phyloP scores from a whole-genome alignment of 441 rosid species.

The Theobroma grandiflorum region DNA sequence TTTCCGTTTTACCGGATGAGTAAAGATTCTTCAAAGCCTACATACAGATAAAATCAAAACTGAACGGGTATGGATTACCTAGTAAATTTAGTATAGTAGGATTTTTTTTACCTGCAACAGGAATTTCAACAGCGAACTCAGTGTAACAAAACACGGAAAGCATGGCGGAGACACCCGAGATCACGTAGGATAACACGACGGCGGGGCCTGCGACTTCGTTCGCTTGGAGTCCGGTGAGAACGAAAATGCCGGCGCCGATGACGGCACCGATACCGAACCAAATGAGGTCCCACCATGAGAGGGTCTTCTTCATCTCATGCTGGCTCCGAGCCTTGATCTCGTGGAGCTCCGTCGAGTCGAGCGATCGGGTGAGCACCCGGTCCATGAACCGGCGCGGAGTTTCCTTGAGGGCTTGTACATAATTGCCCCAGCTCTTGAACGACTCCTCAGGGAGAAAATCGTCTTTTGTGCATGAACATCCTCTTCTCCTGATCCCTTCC shows the following conservation, averaged over 20 bases:
- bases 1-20: neutral
- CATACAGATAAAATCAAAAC: neutral
- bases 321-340: conserved; percentile 78
- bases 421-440: conserved; percentile 66
- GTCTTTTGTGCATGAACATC: conserved; percentile 69
- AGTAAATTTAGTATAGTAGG: too few species aligned
- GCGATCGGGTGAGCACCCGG: conserved; percentile 66
- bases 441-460: conserved; percentile 91
- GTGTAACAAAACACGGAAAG: conserved; percentile 96
- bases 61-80: neutral
- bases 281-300: conserved; percentile 93
- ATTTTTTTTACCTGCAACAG: conserved; percentile 68
- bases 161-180: conserved; percentile 92
- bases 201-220: conserved; percentile 68
- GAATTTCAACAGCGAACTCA: conserved; percentile 97
- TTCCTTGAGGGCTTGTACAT: conserved; percentile 59
- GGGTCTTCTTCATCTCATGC: conserved; percentile 82
- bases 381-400: conserved; percentile 69
- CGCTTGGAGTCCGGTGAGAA: conserved; percentile 82
- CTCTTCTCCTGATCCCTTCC: conserved; percentile 53
- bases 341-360: conserved; percentile 70
- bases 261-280: conserved; percentile 96
- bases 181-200: conserved; percentile 75
- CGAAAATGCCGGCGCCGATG: conserved; percentile 88
- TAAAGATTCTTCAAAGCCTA: neutral